Conservation (phyloP, 208 protist species). For the Phytomonas sp. region DNA sequence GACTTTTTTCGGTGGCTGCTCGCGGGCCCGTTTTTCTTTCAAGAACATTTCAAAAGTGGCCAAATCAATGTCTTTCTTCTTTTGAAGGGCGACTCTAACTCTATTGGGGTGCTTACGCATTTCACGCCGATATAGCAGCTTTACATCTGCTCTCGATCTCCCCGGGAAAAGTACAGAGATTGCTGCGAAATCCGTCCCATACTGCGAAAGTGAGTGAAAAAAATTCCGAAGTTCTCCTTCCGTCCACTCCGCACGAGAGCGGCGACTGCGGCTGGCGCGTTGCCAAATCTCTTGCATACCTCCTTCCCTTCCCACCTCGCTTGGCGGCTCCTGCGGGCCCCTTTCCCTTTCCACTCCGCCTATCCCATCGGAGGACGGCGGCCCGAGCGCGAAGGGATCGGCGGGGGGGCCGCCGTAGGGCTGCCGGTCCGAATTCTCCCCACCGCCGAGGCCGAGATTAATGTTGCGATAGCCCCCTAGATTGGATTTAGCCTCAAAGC, state of each 20-base stretch:
- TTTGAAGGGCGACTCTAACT: constrained; percentile 43
- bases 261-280: background rate
- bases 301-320: background rate
- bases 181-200: constrained; percentile 83
- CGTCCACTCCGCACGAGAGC: constrained; percentile 40
- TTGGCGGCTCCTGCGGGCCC: constrained; percentile 5
- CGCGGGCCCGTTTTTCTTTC: constrained; percentile 26
- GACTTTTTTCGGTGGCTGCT: constrained; percentile 26
- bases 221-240: constrained; percentile 68
- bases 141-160: constrained; percentile 59
- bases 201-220: constrained; percentile 79
- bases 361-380: constrained; percentile 8
- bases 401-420: background rate
- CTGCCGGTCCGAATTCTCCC: background rate
- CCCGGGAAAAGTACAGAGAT: constrained; percentile 71
- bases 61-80: constrained; percentile 56
- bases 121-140: constrained; percentile 77
- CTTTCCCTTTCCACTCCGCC: background rate
- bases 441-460: background rate
- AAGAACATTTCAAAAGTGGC: constrained; percentile 42
- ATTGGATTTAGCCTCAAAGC: constrained; percentile 6
- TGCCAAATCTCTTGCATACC: background rate
- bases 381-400: constrained; percentile 1
- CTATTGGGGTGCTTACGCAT: constrained; percentile 40
- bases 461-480: background rate